Percentiles rank a stretch among this genome's conserved stretches.
These are phyloP conservation scores for Knoxdaviesia capensis DNA, from an alignment of 2,329 filamentous ascomycete genomes.

Conservation along the genomic window DNA sequence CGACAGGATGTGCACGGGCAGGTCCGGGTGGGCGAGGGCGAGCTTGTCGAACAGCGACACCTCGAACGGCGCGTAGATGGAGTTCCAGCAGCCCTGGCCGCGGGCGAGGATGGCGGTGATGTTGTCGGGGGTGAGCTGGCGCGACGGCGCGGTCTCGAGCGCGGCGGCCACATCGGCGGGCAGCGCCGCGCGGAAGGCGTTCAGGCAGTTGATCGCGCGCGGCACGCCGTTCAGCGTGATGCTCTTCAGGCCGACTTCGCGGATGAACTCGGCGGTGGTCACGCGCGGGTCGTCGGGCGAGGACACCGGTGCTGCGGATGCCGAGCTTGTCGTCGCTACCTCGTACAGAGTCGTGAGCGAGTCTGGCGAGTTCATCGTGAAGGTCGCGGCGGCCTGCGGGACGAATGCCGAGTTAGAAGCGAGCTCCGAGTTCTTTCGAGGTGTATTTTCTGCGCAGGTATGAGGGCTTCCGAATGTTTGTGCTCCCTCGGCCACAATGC, in stretches of 20 bases:
- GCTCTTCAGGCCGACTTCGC: constrained; percentile 57
- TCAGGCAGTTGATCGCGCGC: constrained; percentile 65
- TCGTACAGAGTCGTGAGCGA: constrained; percentile 45
- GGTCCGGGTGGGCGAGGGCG: constrained; percentile 55
- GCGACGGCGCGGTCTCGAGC: constrained; percentile 36
- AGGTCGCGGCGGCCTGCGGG: constrained; percentile 52
- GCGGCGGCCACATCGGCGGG: constrained; percentile 29
- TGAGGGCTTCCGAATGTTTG: too few relatives aligned
- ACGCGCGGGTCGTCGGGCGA: constrained; percentile 13
- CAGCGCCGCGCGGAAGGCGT: constrained; percentile 45
- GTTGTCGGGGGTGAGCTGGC: constrained; percentile 28
- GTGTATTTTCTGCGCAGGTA: too few relatives aligned
- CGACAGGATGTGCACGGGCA: constrained; percentile 61
- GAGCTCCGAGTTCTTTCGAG: too few relatives aligned
- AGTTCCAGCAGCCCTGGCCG: constrained; percentile 51
- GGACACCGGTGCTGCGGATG: neutral
- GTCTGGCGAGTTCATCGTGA: constrained; percentile 72
- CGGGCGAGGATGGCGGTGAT: constrained; percentile 32
- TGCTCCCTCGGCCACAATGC: too few relatives aligned
- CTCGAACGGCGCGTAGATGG: constrained; percentile 57
- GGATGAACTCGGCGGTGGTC: constrained; percentile 47
- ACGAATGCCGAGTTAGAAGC: neutral
- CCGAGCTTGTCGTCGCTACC: constrained; percentile 17
- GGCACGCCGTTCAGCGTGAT: constrained; percentile 70
- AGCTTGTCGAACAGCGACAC: constrained; percentile 51